These are phyloP conservation scores for Bruguiera parviflora DNA, from an alignment of 345 rosid species.

Conservation along the genomic window DNA sequence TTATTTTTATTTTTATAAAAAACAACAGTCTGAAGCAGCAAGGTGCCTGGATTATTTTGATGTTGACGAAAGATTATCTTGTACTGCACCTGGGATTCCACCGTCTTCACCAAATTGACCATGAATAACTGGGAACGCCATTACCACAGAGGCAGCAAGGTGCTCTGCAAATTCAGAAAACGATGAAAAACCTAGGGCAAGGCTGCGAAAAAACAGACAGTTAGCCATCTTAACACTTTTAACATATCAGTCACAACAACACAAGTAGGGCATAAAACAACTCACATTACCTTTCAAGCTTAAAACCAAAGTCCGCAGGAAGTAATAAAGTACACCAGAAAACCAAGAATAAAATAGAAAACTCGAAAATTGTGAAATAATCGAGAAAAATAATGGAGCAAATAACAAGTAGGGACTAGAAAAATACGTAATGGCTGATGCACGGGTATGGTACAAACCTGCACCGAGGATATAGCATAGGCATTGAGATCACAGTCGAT, in stretches of 20 bases:
- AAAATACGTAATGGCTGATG: not conserved
- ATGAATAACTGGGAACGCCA: slow-evolving; percentile 86
- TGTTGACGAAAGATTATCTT: slow-evolving; percentile 7
- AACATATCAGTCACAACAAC: not conserved
- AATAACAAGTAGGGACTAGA: too few species aligned
- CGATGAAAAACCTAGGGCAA: slow-evolving; percentile 72
- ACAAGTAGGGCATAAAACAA: not conserved
- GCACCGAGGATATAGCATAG: too few species aligned
- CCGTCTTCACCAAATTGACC: slow-evolving; percentile 96
- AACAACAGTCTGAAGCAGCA: not conserved
- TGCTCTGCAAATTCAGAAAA: slow-evolving; percentile 70
- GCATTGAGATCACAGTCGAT: too few species aligned
- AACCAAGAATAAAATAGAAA: not conserved
- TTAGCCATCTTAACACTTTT: slow-evolving; percentile 2
- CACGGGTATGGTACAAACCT: slow-evolving; percentile 43
- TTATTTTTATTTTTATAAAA: not conserved
- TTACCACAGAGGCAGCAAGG: slow-evolving; percentile 73
- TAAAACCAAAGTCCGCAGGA: slow-evolving; percentile 89
- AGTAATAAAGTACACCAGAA: slow-evolving; percentile 82
- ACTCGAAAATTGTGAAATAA: not conserved
- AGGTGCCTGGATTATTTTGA: too few species aligned
- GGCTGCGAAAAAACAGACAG: slow-evolving; percentile 42
- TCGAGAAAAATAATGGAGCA: too few species aligned
- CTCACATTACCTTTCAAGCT: slow-evolving; percentile 69
- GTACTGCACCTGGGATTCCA: slow-evolving; percentile 69